Evolutionary conservation across 164 flowering plant species (phyloP).

Genomic region (Echeveria elegans): DNA sequence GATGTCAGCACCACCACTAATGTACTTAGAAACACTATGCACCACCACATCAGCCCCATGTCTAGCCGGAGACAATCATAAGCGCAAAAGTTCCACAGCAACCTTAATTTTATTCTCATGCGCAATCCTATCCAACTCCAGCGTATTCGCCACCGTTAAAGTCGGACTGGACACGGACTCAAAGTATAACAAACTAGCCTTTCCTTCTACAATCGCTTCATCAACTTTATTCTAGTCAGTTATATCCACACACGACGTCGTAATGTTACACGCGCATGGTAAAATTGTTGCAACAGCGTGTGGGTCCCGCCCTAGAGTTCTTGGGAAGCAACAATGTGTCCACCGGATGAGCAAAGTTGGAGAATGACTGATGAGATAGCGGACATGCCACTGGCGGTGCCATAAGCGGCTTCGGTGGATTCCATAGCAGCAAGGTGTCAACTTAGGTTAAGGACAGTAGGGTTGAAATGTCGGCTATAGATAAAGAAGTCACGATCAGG

Average conservation of each 20-base stretch:
- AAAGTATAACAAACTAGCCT: constrained; percentile 61
- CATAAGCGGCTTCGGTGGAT: constrained; percentile 93
- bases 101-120: constrained; percentile 61
- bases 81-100: constrained; percentile 93
- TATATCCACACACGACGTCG: constrained; percentile 71
- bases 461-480: constrained; percentile 79
- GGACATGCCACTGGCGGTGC: constrained; percentile 49
- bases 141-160: constrained; percentile 61
- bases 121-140: constrained; percentile 53
- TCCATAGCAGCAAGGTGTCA: constrained; percentile 95
- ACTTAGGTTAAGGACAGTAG: constrained; percentile 80
- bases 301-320: constrained; percentile 90
- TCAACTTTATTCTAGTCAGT: constrained; percentile 32
- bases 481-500: constrained; percentile 88
- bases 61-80: neutral
- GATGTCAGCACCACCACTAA: constrained; percentile 88
- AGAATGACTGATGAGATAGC: neutral
- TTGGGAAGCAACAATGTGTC: constrained; percentile 74
- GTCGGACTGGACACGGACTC: constrained; percentile 84
- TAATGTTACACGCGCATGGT: constrained; percentile 60
- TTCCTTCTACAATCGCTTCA: constrained; percentile 48
- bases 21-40: constrained; percentile 79
- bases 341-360: constrained; percentile 13
- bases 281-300: constrained; percentile 73
- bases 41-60: constrained; percentile 93